A percentile compares a stretch with the other conserved stretches of the same genome.
These are phyloP conservation scores for Diaporthe aspalathi DNA, from an alignment of 2,329 filamentous ascomycete species.

Conservation along the genomic window DNA sequence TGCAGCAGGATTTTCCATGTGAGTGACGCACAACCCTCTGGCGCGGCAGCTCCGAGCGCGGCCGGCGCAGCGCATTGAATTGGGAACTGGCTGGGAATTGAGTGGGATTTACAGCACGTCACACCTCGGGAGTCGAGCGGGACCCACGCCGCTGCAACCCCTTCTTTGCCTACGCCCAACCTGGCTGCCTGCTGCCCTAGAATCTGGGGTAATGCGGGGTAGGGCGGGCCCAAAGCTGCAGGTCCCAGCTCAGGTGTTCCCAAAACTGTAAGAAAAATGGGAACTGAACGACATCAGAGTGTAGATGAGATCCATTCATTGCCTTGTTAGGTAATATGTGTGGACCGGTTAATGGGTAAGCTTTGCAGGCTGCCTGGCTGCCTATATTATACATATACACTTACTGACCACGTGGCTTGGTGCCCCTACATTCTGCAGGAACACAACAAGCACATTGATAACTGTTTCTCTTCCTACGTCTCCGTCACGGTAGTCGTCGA, in stretches of 20 bases:
- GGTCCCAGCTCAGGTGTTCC: not conserved
- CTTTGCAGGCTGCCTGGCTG: not conserved
- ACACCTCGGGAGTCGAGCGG: too few species aligned
- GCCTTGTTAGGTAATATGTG: not conserved
- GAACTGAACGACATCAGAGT: not conserved
- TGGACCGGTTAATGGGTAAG: not conserved
- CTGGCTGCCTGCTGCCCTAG: conserved; percentile 5
- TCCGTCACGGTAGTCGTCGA: too few species aligned
- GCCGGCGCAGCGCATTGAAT: not conserved
- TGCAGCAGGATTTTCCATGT: conserved; percentile 37
- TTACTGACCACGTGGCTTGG: too few species aligned
- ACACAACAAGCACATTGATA: too few species aligned
- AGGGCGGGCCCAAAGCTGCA: conserved; percentile 13
- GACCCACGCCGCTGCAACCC: conserved; percentile 15
- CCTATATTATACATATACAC: too few species aligned
- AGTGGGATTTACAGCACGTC: not conserved
- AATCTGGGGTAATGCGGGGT: conserved; percentile 35
- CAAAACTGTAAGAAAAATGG: too few species aligned
- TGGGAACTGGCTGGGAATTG: not conserved
- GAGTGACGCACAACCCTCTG: conserved; percentile 33
- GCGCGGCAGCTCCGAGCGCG: conserved; percentile 19
- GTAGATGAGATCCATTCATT: not conserved
- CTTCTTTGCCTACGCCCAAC: not conserved
- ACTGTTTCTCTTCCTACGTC: too few species aligned
- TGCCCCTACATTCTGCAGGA: too few species aligned